Percentiles rank a stretch among this genome's conserved stretches.
phyloP scores from a whole-genome alignment of 2,329 filamentous ascomycete species.

The Tricladium varicosporioides region DNA sequence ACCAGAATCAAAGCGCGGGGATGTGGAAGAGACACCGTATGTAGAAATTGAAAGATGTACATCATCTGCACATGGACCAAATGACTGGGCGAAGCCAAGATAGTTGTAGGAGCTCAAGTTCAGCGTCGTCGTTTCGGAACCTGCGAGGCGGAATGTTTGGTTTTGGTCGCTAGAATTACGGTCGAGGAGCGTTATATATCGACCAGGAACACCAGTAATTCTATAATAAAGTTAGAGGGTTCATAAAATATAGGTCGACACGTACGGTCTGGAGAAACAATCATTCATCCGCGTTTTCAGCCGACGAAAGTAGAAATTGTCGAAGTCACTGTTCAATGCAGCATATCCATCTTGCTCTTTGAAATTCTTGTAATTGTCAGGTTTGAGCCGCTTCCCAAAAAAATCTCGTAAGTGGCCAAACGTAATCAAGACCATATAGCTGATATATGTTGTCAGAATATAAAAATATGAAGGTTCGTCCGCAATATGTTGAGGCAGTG shows the following conservation, averaged over 20 bases:
- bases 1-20: slow-evolving; percentile 76
- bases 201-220: slow-evolving; percentile 85
- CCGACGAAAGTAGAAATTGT: slow-evolving; percentile 91
- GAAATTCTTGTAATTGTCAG: slow-evolving; percentile 75
- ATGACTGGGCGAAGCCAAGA: slow-evolving; percentile 92
- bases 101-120: slow-evolving; percentile 99
- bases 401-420: slow-evolving; percentile 94
- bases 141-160: slow-evolving; percentile 79
- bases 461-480: slow-evolving; percentile 95
- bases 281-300: slow-evolving; percentile 92
- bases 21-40: slow-evolving; percentile 77
- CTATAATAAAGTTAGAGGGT: background rate
- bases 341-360: slow-evolving; percentile 83
- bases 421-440: slow-evolving; percentile 88
- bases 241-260: background rate
- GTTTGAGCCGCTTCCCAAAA: slow-evolving; percentile 89
- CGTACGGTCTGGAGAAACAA: slow-evolving; percentile 75
- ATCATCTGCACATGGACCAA: slow-evolving; percentile 88
- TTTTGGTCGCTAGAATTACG: slow-evolving; percentile 88
- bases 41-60: slow-evolving; percentile 79
- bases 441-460: slow-evolving; percentile 92
- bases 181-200: slow-evolving; percentile 87
- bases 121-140: slow-evolving; percentile 84
- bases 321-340: slow-evolving; percentile 91
- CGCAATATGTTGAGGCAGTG: slow-evolving; percentile 78